Base-by-base conservation (phyloP, 495 filamentous ascomycete genomes). In the Penicillium bovifimosum region DNA sequence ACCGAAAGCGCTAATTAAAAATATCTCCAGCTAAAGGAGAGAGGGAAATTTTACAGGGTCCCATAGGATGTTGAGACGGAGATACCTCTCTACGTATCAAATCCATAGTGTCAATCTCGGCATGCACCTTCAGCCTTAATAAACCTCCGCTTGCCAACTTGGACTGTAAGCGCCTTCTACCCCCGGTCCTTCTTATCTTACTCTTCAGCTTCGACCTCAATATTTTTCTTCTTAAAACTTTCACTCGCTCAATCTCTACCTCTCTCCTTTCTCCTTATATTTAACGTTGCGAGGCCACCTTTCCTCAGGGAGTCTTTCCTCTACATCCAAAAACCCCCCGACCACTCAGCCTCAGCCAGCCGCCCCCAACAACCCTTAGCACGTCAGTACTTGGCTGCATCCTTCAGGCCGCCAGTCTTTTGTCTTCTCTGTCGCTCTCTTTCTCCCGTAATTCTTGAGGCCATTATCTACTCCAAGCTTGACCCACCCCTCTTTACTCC, bases 1-100 rank as follows among this genome's bases (percentile, higher is more conserved):
- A 51, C 20, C n/a, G 41, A 24, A 43, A 60, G 54, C 58, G 50
- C 55, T 61, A 59, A 56, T 50, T 53, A 62, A 62, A 62, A 62
- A 62, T 62, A 62, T 59, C 55, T 50, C 27, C 4, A 50, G 47
- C 27, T 38, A 46, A 44, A 9, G 34, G 10, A 42, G 18, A 18
- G 16, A 14, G n/a, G 8, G 17, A 27, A 41, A 28, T 39, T 24
- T 24, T 24, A 32, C 28, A 43, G 31, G 24, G 36, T 41, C 40
- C 42, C 20, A 50, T 41, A 47, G 48, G 35, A 53, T 16, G 48
- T 42, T 47, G 41, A 53, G 24, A 44, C 55, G 41, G 52, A 47
- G 41, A 36, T 53, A 28, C 39, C 46, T 47, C 27, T 43, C 40
- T 50, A 31, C 27, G 33, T 50, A 40, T 31, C 26, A 40, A 50